Conservation (phyloP, 2,329 filamentous ascomycete genomes). For the Aspergillus oerlinghausenensis region DNA sequence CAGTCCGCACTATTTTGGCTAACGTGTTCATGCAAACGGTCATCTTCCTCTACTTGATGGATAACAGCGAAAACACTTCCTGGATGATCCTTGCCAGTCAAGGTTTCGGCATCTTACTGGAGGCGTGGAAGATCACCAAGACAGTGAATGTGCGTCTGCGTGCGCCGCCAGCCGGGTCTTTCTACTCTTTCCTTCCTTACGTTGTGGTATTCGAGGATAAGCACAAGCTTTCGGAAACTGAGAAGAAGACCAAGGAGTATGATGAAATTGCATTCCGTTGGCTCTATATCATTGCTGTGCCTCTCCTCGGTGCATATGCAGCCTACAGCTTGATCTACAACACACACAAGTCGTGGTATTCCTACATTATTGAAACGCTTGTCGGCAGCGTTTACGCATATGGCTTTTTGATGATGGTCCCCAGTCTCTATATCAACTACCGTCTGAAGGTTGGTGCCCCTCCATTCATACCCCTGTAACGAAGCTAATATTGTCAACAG, state of each 20-base stretch:
- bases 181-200: slow-evolving; percentile 73
- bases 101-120: slow-evolving; percentile 72
- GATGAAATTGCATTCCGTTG: slow-evolving; percentile 97
- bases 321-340: slow-evolving; percentile 90
- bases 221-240: slow-evolving; percentile 88
- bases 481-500: slow-evolving; percentile 28
- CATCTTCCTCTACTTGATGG: slow-evolving; percentile 93
- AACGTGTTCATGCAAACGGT: slow-evolving; percentile 97
- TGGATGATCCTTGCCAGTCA: slow-evolving; percentile 99
- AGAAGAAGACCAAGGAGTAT: slow-evolving; percentile 98
- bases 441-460: slow-evolving; percentile 65
- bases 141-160: slow-evolving; percentile 83
- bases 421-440: slow-evolving; percentile 97
- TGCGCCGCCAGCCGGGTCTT: slow-evolving; percentile 60
- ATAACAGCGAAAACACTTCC: slow-evolving; percentile 95
- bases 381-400: slow-evolving; percentile 97
- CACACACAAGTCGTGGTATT: slow-evolving; percentile 96
- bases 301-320: slow-evolving; percentile 83
- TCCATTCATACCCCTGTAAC: neutral
- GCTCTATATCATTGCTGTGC: slow-evolving; percentile 87
- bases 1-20: slow-evolving; percentile 88
- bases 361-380: slow-evolving; percentile 88
- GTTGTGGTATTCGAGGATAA: slow-evolving; percentile 88
- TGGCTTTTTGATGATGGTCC: slow-evolving; percentile 99
- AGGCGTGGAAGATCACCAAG: slow-evolving; percentile 95